A percentile compares a stretch with the other conserved stretches of the same genome.
phyloP scores from a whole-genome alignment of 768 basidiomycete species.

The Mycena polygramma region DNA sequence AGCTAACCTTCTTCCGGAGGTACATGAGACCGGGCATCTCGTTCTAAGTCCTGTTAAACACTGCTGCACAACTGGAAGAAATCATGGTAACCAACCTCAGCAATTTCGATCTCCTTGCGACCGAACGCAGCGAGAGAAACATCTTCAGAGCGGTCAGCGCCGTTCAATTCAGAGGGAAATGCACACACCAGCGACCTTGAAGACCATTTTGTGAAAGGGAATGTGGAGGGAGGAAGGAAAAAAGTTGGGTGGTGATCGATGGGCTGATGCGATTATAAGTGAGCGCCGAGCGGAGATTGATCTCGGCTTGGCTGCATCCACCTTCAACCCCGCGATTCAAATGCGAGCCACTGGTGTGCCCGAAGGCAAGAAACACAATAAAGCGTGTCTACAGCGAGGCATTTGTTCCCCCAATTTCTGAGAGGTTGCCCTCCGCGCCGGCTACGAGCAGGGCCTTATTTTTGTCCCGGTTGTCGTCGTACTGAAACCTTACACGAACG shows the following conservation, averaged over 20 bases:
- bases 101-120: slow-evolving; percentile 99
- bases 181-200: slow-evolving; percentile 87
- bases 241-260: slow-evolving; percentile 41
- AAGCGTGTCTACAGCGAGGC: no score
- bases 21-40: slow-evolving; percentile 98
- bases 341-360: not conserved
- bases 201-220: slow-evolving; percentile 69
- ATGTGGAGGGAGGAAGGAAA: slow-evolving; percentile 23
- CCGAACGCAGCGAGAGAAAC: slow-evolving; percentile 99
- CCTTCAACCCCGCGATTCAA: slow-evolving; percentile 4
- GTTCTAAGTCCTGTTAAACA: slow-evolving; percentile 63
- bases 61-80: slow-evolving; percentile 13
- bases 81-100: slow-evolving; percentile 74
- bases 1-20: slow-evolving; percentile 83
- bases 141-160: slow-evolving; percentile 60
- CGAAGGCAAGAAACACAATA: no score
- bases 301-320: slow-evolving; percentile 17
- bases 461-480: no score
- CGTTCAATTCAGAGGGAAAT: not conserved
- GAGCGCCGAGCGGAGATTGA: slow-evolving; percentile 37
- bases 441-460: no score
- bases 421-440: no score
- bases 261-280: slow-evolving; percentile 25
- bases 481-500: no score
- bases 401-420: no score